A percentile compares a stretch with the other conserved stretches of the same genome.
Evolutionary conservation across 2,329 filamentous ascomycete species (phyloP).

Genomic region (Clathrospora elynae): DNA sequence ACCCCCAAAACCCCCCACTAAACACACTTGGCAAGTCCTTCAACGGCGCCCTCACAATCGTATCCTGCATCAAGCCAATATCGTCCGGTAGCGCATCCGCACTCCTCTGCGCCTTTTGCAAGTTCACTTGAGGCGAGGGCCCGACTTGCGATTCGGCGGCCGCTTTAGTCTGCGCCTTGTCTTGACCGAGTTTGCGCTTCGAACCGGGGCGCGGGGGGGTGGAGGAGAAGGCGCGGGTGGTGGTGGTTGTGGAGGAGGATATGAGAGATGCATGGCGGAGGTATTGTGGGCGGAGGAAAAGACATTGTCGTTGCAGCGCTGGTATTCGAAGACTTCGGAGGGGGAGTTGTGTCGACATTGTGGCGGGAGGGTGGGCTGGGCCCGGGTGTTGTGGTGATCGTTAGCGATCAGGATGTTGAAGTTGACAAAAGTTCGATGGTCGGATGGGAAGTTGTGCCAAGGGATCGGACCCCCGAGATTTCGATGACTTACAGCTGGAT

Average conservation of each 20-base stretch:
- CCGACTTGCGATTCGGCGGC: conserved; percentile 6
- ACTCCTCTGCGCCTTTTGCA: conserved; percentile 8
- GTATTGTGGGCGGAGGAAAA: conserved; percentile 25
- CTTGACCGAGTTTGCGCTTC: conserved; percentile 12
- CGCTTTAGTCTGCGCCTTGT: conserved; percentile 16
- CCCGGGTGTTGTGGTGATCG: conserved; percentile 8
- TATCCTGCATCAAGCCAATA: conserved; percentile 32
- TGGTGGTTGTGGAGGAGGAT: conserved; percentile 8
- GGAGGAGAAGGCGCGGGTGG: conserved; percentile 32
- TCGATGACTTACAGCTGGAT: no score
- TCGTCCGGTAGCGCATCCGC: conserved; percentile 23
- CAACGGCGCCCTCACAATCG: conserved; percentile 24
- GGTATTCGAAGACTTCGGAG: conserved; percentile 29
- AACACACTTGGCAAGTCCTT: conserved; percentile 13
- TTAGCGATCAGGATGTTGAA: conserved; percentile 9
- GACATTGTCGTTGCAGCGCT: conserved; percentile 35
- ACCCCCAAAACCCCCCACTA: conserved; percentile 16
- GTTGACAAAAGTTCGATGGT: conserved; percentile 22
- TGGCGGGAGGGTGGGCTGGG: conserved; percentile 4
- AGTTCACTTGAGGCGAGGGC: conserved; percentile 18
- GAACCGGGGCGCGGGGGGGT: conserved; percentile 23
- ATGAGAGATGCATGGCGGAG: conserved; percentile 7
- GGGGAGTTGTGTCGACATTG: conserved; percentile 28
- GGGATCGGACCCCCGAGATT: conserved; percentile 14
- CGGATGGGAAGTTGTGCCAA: conserved; percentile 12